Evolutionary conservation across 768 basidiomycete genomes (phyloP).

Genomic region (Trametopsis cervina): DNA sequence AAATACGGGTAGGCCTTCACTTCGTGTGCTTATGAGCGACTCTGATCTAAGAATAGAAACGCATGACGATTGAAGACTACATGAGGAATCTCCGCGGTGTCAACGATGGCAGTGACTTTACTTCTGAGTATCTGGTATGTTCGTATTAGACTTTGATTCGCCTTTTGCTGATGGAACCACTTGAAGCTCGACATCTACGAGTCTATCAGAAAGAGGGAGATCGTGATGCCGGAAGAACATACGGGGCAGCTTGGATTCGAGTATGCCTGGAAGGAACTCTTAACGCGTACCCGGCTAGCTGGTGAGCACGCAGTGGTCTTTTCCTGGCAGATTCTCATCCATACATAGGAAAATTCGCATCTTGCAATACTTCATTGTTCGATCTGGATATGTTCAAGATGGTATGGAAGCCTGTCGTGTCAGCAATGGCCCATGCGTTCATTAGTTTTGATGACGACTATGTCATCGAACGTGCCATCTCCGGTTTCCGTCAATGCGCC

Average conservation of each 20-base stretch:
- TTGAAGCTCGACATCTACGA: constrained; percentile 83
- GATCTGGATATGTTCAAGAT: constrained; percentile 91
- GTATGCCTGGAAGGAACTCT: constrained; percentile 96
- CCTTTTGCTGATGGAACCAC: background rate
- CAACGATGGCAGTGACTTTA: constrained; percentile 80
- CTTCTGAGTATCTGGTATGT: constrained; percentile 75
- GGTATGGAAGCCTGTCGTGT: constrained; percentile 90
- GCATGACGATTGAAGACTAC: constrained; percentile 96
- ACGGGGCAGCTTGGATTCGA: constrained; percentile 95
- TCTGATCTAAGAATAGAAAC: constrained; percentile 50
- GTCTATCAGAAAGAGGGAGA: constrained; percentile 89
- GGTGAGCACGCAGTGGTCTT: constrained; percentile 35
- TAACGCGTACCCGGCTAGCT: constrained; percentile 72
- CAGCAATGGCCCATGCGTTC: constrained; percentile 94
- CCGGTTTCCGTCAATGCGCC: constrained; percentile 96
- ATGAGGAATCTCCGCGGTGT: constrained; percentile 87
- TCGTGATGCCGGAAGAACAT: constrained; percentile 97
- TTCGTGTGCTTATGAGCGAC: constrained; percentile 5
- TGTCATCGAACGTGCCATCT: constrained; percentile 88
- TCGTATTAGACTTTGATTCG: background rate
- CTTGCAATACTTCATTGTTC: constrained; percentile 73
- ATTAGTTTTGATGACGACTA: constrained; percentile 96
- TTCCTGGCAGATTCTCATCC: background rate
- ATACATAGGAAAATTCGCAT: constrained; percentile 52
- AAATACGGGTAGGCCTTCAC: constrained; percentile 60